These are phyloP conservation scores for Coccomyxa sp. DNA, from an alignment of 139 green algal species.

Conservation along the genomic window DNA sequence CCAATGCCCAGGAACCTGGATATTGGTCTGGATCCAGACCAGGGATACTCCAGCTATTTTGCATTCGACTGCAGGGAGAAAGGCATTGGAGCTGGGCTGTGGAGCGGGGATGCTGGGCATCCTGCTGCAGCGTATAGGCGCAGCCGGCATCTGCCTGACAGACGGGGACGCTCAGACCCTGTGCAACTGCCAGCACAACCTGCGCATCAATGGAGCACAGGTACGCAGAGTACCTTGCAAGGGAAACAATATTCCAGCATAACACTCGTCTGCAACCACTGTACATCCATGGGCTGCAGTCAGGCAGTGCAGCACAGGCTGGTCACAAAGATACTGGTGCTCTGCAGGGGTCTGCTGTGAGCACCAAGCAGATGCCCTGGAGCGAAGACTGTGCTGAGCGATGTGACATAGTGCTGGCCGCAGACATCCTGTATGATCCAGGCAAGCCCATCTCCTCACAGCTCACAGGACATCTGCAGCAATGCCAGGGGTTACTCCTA, in stretches of 20 bases:
- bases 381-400: no score
- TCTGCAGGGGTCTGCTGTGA: no score
- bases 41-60: no score
- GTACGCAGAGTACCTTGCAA: neutral
- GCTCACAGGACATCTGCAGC: neutral
- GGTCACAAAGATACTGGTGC: no score
- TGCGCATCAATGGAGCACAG: constrained; percentile 44
- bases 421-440: constrained; percentile 71
- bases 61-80: constrained; percentile 38
- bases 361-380: no score
- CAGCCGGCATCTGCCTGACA: constrained; percentile 37
- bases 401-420: constrained; percentile 49
- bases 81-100: constrained; percentile 66
- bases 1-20: no score
- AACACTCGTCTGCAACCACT: no score
- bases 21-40: no score
- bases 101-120: constrained; percentile 56
- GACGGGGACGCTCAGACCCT: constrained; percentile 59
- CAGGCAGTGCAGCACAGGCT: no score
- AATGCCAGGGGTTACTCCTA: no score
- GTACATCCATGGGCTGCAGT: no score
- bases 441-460: constrained; percentile 2
- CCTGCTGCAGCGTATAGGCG: constrained; percentile 23
- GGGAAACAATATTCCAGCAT: neutral
- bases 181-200: constrained; percentile 62